Base-by-base conservation (phyloP, 2,329 filamentous ascomycete genomes). In the Westerdykella ornata region DNA sequence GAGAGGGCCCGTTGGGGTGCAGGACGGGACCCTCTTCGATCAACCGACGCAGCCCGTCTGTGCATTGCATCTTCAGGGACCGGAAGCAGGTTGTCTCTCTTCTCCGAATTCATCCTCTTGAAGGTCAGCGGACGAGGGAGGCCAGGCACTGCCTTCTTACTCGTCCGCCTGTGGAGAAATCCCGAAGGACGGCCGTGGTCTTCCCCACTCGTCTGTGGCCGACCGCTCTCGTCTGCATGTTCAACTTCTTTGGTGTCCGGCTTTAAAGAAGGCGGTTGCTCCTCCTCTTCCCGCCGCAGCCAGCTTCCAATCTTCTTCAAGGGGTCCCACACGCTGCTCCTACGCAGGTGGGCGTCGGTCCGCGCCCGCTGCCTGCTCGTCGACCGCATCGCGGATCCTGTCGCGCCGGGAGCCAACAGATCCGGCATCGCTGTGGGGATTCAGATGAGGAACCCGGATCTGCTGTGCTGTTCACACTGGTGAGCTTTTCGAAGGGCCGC, bases 61-160 rank as follows among this genome's bases (percentile, higher is more conserved):
- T 88, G 85, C 30, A 77, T 76, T 18, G 73, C 68, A 22, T 80
- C 77, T 5, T 78, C 75, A 36, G 81, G 72, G 32, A 80, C 73
- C 34, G 85, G 81, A 44, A 83, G 73, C 40, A 94, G 72, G 56
- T 81, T 82, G 53, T 85, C 80, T 52, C 88, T 77, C 48, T 78
- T 76, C 66, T 95, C 89, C 19, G 87, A 90, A 60, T 85, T 78
- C 63, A 90, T 87, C 54, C 88, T 79, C 65, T 82, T 84, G 67
- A 94, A 88, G 0, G 87, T 94, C 54, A 83, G 79, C 4, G 81
- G 73, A 37, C 87, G 78, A 30, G 88, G 86, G 29, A 95, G 69
- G 13, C 84, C 83, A 14, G 88, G 84, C 13, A 89, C 80, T n/a
- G 88, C 85, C 56, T 75, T 80, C 51, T 78, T 62, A 44, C 60